Evolutionary conservation across 768 basidiomycete genomes (phyloP), one percentile per base, ranked within the genome.

Genomic region (Fistulinella prunicolor): DNA sequence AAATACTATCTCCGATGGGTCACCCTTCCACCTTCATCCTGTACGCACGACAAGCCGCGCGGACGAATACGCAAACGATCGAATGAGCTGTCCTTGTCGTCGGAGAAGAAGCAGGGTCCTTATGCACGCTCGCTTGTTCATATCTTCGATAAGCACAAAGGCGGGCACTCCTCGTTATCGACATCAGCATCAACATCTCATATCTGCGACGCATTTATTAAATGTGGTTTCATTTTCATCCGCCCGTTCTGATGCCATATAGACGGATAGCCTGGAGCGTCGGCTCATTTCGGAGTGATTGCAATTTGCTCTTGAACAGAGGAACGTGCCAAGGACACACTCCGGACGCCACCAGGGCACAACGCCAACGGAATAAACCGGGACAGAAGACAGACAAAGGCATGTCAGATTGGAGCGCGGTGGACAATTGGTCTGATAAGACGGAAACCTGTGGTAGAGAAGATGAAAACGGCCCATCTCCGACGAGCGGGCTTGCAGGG

Each of bases 241-340:
- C 37, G 19, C 29, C 28, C 39, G 38, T 38, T 34, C 19, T 47
- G 24, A 38, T 13, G 40, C 41, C 43, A 48, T 56, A 56, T 42
- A 41, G 34, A 45, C 22, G 17, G 29, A 40, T 53, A 55, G 50
- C 60, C 46, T 60, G 61, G 42, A 53, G 42, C 26, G 29, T 19
- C 44, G 17, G 10, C 44, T 61, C 56, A 58, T 58, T 50, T 64
- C 53, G 42, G 47, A 50, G 42, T 30, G 49, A 35, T 46, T 41
- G 12, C 8, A 22, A 39, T 47, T 40, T 19, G 20, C 46, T 42
- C 30, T 32, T 13, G 46, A 20, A 20, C 17, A 24, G 13, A 9
- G 40, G 36, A 28, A 47, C 32, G 7, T 38, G 22, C 29, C 13
- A 44, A 48, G 40, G 41, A 46, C 32, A 36, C 10, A 28, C 39